Conservation (phyloP, 2,329 filamentous ascomycete species). For the Aspergillus tanneri region DNA sequence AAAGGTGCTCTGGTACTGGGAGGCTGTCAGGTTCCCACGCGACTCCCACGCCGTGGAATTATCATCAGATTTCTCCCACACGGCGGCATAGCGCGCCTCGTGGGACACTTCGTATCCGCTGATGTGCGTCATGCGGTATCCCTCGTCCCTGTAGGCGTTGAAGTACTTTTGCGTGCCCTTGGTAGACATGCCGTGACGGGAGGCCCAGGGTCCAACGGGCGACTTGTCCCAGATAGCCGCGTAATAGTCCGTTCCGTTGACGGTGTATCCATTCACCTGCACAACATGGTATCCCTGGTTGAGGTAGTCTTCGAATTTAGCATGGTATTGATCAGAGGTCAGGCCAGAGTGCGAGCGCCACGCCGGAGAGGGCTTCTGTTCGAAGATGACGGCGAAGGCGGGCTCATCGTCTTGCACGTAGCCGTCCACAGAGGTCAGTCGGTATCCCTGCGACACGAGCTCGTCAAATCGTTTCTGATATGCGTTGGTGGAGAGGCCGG, state of each 20-base stretch:
- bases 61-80: conserved; percentile 15
- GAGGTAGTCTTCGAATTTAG: conserved; percentile 14
- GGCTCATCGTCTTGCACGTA: conserved; percentile 11
- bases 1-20: conserved; percentile 9
- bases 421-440: conserved; percentile 13
- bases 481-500: conserved; percentile 12
- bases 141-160: conserved; percentile 7
- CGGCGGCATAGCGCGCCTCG: conserved; percentile 13
- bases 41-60: conserved; percentile 4
- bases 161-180: conserved; percentile 8
- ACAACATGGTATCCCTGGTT: conserved; percentile 14
- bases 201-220: conserved; percentile 6
- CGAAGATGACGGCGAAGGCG: conserved; percentile 16
- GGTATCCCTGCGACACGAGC: conserved; percentile 11
- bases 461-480: conserved; percentile 14
- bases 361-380: conserved; percentile 7
- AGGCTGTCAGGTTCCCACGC: conserved; percentile 6
- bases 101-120: conserved; percentile 14
- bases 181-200: conserved; percentile 10
- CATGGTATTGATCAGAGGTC: conserved; percentile 13
- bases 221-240: conserved; percentile 17
- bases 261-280: conserved; percentile 15
- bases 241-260: conserved; percentile 7
- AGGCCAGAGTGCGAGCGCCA: conserved; percentile 15
- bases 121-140: conserved; percentile 13